Evolutionary conservation across 768 basidiomycete genomes (phyloP).

Genomic region (Cantharellus cinnabarinus): DNA sequence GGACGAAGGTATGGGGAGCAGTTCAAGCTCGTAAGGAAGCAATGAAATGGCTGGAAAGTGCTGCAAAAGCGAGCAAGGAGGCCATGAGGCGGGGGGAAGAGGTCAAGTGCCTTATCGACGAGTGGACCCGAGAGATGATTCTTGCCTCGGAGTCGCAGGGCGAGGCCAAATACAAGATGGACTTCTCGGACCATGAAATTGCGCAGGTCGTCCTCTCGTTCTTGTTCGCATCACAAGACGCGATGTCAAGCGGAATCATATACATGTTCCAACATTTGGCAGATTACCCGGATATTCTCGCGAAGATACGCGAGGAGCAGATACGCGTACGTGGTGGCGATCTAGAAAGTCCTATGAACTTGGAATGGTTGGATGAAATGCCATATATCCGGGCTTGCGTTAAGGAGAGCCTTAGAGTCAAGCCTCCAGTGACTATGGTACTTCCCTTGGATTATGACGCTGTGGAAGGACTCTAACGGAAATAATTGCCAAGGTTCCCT

Average conservation of each 20-base stretch:
- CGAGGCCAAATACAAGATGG: constrained; percentile 45
- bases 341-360: constrained; percentile 49
- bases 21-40: constrained; percentile 78
- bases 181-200: constrained; percentile 89
- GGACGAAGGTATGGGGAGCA: constrained; percentile 90
- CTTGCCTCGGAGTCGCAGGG: constrained; percentile 25
- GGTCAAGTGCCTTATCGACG: constrained; percentile 78
- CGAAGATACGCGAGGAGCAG: constrained; percentile 83
- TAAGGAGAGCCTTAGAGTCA: constrained; percentile 78
- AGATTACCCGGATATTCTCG: constrained; percentile 73
- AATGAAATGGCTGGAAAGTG: constrained; percentile 57
- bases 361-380: constrained; percentile 86
- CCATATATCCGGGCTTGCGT: constrained; percentile 80
- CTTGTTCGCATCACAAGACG: constrained; percentile 91
- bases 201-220: constrained; percentile 93
- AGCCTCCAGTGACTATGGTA: constrained; percentile 95
- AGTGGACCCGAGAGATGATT: constrained; percentile 63
- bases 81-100: constrained; percentile 63
- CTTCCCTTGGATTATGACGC: constrained; percentile 8
- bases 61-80: constrained; percentile 59
- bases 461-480: constrained; percentile 6
- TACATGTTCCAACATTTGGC: constrained; percentile 93
- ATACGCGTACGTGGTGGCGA: constrained; percentile 63
- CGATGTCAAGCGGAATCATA: constrained; percentile 92
- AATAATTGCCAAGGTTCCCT: constrained; percentile 51